Base-by-base conservation (phyloP, 1,284 basidiomycete species). In the Ceratobasidium sp. region DNA sequence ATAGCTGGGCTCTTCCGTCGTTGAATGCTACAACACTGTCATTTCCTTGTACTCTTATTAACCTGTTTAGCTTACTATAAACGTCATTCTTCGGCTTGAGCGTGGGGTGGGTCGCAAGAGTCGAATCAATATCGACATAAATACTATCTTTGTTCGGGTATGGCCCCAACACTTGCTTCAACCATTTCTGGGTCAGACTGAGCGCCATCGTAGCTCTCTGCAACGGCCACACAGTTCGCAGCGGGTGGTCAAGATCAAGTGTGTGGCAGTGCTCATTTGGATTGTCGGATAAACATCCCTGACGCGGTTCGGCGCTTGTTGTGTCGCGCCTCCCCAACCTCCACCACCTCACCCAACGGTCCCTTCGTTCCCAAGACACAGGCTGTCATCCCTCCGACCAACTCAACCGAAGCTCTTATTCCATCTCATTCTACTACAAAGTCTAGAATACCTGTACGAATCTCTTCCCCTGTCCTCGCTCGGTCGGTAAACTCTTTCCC, bases 51-150 rank as follows among this genome's bases (percentile, higher is more conserved):
- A n/a, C 58, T 58, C 0, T n/a, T 1, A 34, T 14, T 32, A 67
- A 50, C 58, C 73, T 77, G 75, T 76, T 76, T n/a, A 5, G 78
- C 82, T 81, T 81, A 95, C 94, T 98, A 86, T 96, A 97, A 9
- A 96, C 89, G 78, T 97, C 96, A 0, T 94, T 93, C 82, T 95
- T 96, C 72, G 94, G 94, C 3, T 90, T 85, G 60, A 98, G 86
- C 16, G 92, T 86, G 6, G 86, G 83, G 76, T 86, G 87, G 50
- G 85, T 82, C 30, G 81, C 77, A 71, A 98, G 86, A 12, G 85
- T 84, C 34, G 84, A 81, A 79, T 93, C 87, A 73, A 94, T 84
- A 79, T 97, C 91, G 10, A 84, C 77, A 74, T 83, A 84, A 52
- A 89, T 82, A 32, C 85, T 84, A 60, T 91, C 88, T 32, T 79